phyloP scores from a whole-genome alignment of 2,329 filamentous ascomycete genomes.

The Pleomassaria siparia region DNA sequence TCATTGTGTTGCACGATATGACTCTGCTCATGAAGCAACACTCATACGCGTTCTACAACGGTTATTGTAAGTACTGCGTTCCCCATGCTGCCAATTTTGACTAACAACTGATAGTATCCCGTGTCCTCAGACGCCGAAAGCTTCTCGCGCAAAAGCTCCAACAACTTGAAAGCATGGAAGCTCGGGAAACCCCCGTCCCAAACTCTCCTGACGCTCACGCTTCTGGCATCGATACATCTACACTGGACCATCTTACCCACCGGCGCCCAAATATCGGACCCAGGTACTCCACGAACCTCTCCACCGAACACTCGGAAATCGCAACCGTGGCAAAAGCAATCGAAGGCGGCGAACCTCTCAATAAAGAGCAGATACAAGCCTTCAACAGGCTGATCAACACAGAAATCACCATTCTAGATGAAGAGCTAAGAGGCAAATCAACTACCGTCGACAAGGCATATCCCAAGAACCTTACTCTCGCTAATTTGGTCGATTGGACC shows the following conservation, averaged over 20 bases:
- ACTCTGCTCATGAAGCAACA: slow-evolving; percentile 85
- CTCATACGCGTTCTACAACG: slow-evolving; percentile 78
- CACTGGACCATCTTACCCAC: slow-evolving; percentile 5
- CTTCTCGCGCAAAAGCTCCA: slow-evolving; percentile 55
- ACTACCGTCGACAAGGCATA: slow-evolving; percentile 57
- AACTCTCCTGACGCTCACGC: slow-evolving; percentile 8
- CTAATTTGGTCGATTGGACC: slow-evolving; percentile 71
- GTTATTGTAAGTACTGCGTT: slow-evolving; percentile 52
- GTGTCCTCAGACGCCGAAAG: slow-evolving; percentile 54
- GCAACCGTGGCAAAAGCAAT: slow-evolving; percentile 64
- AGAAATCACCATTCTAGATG: slow-evolving; percentile 65
- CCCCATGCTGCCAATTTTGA: slow-evolving; percentile 4
- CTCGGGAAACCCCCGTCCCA: slow-evolving; percentile 41
- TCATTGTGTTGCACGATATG: slow-evolving; percentile 72
- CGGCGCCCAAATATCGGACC: slow-evolving; percentile 39
- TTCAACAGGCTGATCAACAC: slow-evolving; percentile 67
- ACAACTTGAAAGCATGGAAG: slow-evolving; percentile 58
- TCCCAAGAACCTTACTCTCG: slow-evolving; percentile 67
- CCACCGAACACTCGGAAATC: slow-evolving; percentile 57
- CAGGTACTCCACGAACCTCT: slow-evolving; percentile 47
- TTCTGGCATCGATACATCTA: slow-evolving; percentile 18
- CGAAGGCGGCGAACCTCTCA: slow-evolving; percentile 61
- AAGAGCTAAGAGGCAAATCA: slow-evolving; percentile 67
- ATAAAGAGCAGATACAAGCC: slow-evolving; percentile 61
- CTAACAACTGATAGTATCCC: slow-evolving; percentile 49